Base-by-base conservation (phyloP, 257 asterid genomes). In the Primulina tabacum region DNA sequence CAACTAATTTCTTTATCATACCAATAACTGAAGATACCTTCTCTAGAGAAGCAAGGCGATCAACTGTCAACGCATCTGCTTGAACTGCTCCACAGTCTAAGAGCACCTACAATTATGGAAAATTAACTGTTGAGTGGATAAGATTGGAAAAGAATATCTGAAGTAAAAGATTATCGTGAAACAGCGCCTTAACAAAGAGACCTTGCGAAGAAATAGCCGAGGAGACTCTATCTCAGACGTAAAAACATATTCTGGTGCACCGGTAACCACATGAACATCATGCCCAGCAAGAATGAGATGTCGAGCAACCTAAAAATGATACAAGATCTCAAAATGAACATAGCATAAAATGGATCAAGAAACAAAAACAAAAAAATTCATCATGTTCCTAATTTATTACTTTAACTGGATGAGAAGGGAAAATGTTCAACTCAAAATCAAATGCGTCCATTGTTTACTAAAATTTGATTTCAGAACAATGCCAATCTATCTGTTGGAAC, bases 11-110 rank as follows among this genome's bases (percentile, higher is more conserved):
- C 58, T 53, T 43, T 32, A 60, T 62, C 55, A 43, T 43, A 47
- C 59, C 5, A 63, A 60, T 67, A 73, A 71, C 29, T 28, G 3
- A 60, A 32, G 63, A 68, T 64, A 86, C 99, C 90, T 86, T 91
- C 83, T 94, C 96, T 75, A 94, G 69, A 62, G 99, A 94, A 69
- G 97, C 99, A 71, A 94, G 97, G 47, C 97, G 97, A 75, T 94
- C 99, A 77, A 94, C 99, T 7, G 99, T 94, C 88, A 94, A 82
- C 21, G 99, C 99, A 84, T 94, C 99, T 37, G 97, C 95, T 80
- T 94, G 99, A 82, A 94, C 97, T 64, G 99, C 99, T 68, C 99
- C 99, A 84, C 97, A 94, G 75, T 94, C 99, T 67, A 94, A 78
- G 61, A 94, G 82, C 68, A 94, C 96, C 98, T 90, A 78, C 5